Base-by-base conservation (phyloP, 1,139 yeast species). In the Yamadazyma epiphylla region DNA sequence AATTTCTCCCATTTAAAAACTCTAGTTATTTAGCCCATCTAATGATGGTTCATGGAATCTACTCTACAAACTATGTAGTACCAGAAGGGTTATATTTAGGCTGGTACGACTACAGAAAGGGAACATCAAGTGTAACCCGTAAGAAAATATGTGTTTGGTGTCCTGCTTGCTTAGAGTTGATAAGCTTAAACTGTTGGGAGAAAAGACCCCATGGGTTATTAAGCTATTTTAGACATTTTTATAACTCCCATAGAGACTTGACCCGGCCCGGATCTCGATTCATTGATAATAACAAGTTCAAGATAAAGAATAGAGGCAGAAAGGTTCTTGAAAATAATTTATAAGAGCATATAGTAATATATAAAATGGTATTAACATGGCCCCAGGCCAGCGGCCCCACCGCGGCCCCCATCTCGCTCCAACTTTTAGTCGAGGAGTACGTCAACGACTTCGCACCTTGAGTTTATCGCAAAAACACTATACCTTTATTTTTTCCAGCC, bases 21-120 rank as follows among this genome's bases (percentile, higher is more conserved):
- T 53, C 60, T 2, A 52, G 57, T 21, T 60, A 58, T 37, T 49
- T 60, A 5, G 53, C 61, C 4, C 66, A 60, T 37, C 41, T 60
- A 37, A 55, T 63, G 4, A 47, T 59, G 29, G 61, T 55, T 37
- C 66, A 60, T 43, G 66, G 66, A 2, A 47, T 60, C 5, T 57
- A 49, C 29, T 55, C 65, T 26, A 57, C 53, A 33, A 56, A 58
- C 23, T 53, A 41, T 28, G 40, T 58, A 15, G 44, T 47, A 4
- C 53, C 53, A 9, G 43, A 32, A 24, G 37, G 37, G 9, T 7
- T 26, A 5, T 15, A 14, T 12, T 14, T 5, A 5, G 30, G 25
- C 4, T 13, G 13, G 24, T 20, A 27, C 19, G 5, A 4, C 6
- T 9, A 19, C 5, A n/a, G 10, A 11, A 21, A 27, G 13, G 19